Percentiles rank a stretch among this genome's conserved stretches.
Conservation (phyloP, 2,329 filamentous ascomycete genomes). For the Pezicula carpinea region DNA sequence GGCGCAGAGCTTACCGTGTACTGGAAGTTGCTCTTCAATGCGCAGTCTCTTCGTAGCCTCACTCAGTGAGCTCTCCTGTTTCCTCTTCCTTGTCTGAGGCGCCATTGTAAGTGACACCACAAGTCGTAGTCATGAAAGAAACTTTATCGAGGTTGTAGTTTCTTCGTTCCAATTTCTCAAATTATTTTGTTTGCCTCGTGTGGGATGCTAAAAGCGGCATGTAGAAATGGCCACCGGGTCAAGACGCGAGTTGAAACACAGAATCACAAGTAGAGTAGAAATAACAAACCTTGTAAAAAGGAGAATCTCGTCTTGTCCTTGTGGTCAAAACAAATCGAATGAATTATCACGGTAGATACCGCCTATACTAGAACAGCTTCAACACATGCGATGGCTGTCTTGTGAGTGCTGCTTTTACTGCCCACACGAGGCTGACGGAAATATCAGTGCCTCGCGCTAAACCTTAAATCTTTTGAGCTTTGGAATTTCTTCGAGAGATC, state of each 20-base stretch:
- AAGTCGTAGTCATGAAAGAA: constrained; percentile 4
- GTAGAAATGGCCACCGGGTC: background rate
- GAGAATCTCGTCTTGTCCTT: too few relatives aligned
- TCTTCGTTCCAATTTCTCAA: constrained; percentile 4
- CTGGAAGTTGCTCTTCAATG: constrained; percentile 10
- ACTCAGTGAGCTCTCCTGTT: constrained; percentile 10
- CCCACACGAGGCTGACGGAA: background rate
- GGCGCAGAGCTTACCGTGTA: constrained; percentile 9
- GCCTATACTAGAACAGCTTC: too few relatives aligned
- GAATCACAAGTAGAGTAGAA: too few relatives aligned
- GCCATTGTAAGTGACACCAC: constrained; percentile 15
- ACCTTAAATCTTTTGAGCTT: constrained; percentile 19
- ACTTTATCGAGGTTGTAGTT: constrained; percentile 3
- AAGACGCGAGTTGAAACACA: too few relatives aligned
- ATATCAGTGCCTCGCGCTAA: constrained; percentile 15
- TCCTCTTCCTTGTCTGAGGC: constrained; percentile 18
- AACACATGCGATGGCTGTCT: too few relatives aligned
- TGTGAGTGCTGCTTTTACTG: background rate
- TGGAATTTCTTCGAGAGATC: constrained; percentile 17
- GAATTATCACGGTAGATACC: background rate
- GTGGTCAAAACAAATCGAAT: too few relatives aligned
- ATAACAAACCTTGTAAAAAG: too few relatives aligned
- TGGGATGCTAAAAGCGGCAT: background rate
- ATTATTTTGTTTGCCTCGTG: background rate
- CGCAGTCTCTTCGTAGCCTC: constrained; percentile 17